Conservation (phyloP, 192 early-diverging fungal species). For the Lunasporangiospora selenospora region DNA sequence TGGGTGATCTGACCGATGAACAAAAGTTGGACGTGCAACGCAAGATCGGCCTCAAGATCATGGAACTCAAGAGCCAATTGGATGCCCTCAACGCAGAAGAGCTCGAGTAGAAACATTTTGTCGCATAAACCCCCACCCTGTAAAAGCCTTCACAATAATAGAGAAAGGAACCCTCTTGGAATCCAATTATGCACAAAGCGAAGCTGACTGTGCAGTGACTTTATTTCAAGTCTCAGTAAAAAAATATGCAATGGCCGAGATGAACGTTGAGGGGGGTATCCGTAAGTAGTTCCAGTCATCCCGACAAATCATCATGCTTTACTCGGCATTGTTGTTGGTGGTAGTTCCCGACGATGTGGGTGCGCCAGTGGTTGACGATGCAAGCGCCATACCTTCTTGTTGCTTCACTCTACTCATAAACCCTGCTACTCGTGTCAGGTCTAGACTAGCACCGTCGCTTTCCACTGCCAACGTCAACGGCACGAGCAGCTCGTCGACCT, state of each 20-base stretch:
- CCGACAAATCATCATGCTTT: no score
- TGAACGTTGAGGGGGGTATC: no score
- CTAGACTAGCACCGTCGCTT: constrained; percentile 63
- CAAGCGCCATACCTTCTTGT: constrained; percentile 33
- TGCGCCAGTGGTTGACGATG: background rate
- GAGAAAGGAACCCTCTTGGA: no score
- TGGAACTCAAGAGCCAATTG: constrained; percentile 45
- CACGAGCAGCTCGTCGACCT: constrained; percentile 80
- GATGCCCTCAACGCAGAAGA: constrained; percentile 44
- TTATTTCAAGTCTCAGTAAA: no score
- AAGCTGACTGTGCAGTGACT: no score
- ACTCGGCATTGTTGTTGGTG: no score
- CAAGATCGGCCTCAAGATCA: constrained; percentile 50
- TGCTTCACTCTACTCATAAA: constrained; percentile 57
- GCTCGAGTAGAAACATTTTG: constrained; percentile 24
- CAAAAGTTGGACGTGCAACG: constrained; percentile 45
- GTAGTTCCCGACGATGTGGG: no score
- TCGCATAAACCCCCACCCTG: no score
- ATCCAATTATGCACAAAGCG: no score
- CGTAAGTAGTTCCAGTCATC: no score
- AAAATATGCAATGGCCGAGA: no score
- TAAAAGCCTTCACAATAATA: no score
- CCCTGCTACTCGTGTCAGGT: constrained; percentile 50
- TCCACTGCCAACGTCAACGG: constrained; percentile 83
- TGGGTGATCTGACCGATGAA: constrained; percentile 24